Conservation (phyloP, 495 filamentous ascomycete species). For the Penicillium atrosanguineum region DNA sequence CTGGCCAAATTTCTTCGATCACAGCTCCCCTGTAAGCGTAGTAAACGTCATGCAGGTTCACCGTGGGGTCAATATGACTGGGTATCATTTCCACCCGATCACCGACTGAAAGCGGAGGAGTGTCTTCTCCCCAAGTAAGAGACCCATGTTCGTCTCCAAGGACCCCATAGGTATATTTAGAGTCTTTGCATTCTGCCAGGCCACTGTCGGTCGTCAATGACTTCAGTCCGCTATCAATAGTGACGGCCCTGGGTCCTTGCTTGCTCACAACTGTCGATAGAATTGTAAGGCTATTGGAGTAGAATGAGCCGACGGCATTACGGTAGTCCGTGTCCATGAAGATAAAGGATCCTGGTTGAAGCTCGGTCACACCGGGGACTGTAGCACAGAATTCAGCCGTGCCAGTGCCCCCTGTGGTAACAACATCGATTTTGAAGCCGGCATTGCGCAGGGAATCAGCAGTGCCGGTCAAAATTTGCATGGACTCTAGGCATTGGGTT, state of each 20-base stretch:
- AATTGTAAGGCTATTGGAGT: constrained; percentile 34
- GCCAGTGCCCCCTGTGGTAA: constrained; percentile 36
- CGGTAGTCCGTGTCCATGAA: constrained; percentile 44
- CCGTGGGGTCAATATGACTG: constrained; percentile 40
- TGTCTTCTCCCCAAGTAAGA: constrained; percentile 29
- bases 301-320: constrained; percentile 37
- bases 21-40: constrained; percentile 32
- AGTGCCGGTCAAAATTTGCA: constrained; percentile 28
- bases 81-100: constrained; percentile 39
- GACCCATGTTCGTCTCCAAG: constrained; percentile 40
- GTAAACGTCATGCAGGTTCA: constrained; percentile 40
- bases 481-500: constrained; percentile 30
- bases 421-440: constrained; percentile 33
- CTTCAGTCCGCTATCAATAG: constrained; percentile 36
- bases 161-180: constrained; percentile 29
- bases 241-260: constrained; percentile 33
- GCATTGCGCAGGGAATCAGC: constrained; percentile 27
- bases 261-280: constrained; percentile 35
- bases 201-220: constrained; percentile 41
- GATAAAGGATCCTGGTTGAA: constrained; percentile 42
- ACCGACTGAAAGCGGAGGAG: constrained; percentile 25
- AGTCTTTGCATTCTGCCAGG: constrained; percentile 36
- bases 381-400: constrained; percentile 40
- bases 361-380: constrained; percentile 36
- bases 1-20: constrained; percentile 38